Evolutionary conservation across 2,329 filamentous ascomycete species (phyloP), one percentile per base, ranked within the genome.

Genomic region (Penicillium hesseltinei): DNA sequence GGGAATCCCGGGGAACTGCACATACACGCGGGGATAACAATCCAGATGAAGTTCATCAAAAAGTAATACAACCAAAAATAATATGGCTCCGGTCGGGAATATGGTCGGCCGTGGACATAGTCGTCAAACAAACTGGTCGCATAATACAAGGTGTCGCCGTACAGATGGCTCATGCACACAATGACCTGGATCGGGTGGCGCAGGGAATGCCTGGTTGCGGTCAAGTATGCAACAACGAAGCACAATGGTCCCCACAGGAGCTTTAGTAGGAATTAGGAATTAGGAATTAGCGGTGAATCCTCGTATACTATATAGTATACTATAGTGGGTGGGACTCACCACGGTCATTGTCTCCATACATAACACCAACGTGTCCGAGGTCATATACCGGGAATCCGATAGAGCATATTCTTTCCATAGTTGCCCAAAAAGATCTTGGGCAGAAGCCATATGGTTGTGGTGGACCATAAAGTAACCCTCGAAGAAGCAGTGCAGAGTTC

Each of bases 401-500:
- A 92, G 81, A 3, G 90, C 83, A 72, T 96, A 96, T 75, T 96
- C 92, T 71, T 96, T 96, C 92, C 92, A 96, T 44, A 96, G 80
- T 77, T 96, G 91, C 3, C 88, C 90, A 56, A 92, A 88, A 8
- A 94, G 76, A 54, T 87, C 86, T 71, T 91, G 88, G 58, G 84
- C 84, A 11, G 82, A 78, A 0, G 86, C 84, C 71, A 96, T 81
- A 25, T 77, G 78, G 23, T 78, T 75, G 71, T 90, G 88, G 71
- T 92, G 85, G 62, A 84, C 73, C 61, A 92, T 81, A 71, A 91
- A 95, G 74, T 95, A 96, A 38, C 88, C 90, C 78, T 96, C 91
- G 72, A 96, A 96, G 69, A 89, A 87, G 54, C 88, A 81, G 75
- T 96, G 92, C 38, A 96, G 70, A 23, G 67, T 72, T 40, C 78